These are phyloP conservation scores for Penicillium tannophilum DNA, from an alignment of 495 filamentous ascomycete genomes.

Conservation along the genomic window DNA sequence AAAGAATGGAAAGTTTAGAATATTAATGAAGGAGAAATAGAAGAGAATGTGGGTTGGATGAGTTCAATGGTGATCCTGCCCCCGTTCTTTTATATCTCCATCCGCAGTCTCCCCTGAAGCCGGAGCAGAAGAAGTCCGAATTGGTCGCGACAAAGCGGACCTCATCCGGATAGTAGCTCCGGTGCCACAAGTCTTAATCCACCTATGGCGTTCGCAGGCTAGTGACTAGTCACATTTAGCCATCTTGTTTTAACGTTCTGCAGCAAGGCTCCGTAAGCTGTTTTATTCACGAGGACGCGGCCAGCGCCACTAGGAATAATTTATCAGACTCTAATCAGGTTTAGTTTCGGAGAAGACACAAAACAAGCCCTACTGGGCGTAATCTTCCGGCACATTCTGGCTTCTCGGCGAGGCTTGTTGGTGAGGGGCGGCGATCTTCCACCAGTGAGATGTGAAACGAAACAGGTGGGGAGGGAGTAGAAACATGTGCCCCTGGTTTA, in stretches of 20 bases:
- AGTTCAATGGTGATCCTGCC: constrained; percentile 1
- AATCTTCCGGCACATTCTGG: not conserved
- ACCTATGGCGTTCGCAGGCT: not conserved
- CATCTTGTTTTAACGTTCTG: not conserved
- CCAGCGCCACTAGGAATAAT: constrained; percentile 6
- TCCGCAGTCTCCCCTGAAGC: not conserved
- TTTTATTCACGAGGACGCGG: constrained; percentile 4
- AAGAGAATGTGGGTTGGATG: not conserved
- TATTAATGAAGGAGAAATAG: not conserved
- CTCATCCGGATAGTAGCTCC: constrained; percentile 2
- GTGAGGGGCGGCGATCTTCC: constrained; percentile 5
- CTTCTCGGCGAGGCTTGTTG: not conserved
- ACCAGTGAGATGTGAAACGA: constrained; percentile 11
- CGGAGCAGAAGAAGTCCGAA: not conserved
- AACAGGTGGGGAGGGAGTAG: constrained; percentile 4
- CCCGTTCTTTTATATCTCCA: constrained; percentile 3
- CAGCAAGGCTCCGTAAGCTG: not conserved
- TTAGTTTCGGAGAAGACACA: constrained; percentile 6
- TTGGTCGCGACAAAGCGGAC: not conserved
- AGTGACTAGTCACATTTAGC: not conserved
- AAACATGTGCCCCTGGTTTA: constrained; percentile 6
- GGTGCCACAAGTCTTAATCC: constrained; percentile 5
- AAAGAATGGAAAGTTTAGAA: not conserved
- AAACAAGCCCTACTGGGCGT: not conserved
- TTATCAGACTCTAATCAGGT: not conserved